Evolutionary conservation across 176 grass and related monocot genomes (phyloP).

Genomic region (Guadua angustifolia): DNA sequence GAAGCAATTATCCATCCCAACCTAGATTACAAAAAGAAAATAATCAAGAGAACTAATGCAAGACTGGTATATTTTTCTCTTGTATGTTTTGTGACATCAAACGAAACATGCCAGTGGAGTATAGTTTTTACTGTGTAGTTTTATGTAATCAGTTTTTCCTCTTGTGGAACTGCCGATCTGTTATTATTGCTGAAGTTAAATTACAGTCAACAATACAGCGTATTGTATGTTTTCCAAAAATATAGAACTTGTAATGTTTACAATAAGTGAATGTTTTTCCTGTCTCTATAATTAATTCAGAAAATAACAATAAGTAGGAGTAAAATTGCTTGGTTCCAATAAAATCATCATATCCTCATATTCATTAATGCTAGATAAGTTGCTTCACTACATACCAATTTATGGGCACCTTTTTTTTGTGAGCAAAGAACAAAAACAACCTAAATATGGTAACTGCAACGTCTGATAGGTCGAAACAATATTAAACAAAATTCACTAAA

Average conservation of each 20-base stretch:
- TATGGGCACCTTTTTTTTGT: not conserved
- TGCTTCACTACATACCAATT: not conserved
- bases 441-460: not conserved
- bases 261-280: not conserved
- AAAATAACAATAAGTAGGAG: not conserved
- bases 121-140: not conserved
- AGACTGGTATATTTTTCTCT: not conserved
- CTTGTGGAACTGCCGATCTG: not conserved
- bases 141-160: not conserved
- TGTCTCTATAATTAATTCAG: not conserved
- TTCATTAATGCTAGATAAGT: not conserved
- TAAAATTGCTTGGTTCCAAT: not conserved
- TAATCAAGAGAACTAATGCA: not conserved
- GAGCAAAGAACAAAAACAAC: conserved; percentile 18
- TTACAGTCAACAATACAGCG: not conserved
- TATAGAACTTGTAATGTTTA: not conserved
- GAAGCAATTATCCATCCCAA: not conserved
- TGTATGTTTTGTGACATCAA: conserved; percentile 3
- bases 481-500: not conserved
- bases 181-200: not conserved
- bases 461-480: conserved; percentile 7
- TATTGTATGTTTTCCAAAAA: not conserved
- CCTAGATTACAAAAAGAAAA: not conserved
- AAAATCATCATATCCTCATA: not conserved
- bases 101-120: not conserved